Conservation (phyloP, 2,329 filamentous ascomycete genomes). For the Chalaropsis ovoidea region DNA sequence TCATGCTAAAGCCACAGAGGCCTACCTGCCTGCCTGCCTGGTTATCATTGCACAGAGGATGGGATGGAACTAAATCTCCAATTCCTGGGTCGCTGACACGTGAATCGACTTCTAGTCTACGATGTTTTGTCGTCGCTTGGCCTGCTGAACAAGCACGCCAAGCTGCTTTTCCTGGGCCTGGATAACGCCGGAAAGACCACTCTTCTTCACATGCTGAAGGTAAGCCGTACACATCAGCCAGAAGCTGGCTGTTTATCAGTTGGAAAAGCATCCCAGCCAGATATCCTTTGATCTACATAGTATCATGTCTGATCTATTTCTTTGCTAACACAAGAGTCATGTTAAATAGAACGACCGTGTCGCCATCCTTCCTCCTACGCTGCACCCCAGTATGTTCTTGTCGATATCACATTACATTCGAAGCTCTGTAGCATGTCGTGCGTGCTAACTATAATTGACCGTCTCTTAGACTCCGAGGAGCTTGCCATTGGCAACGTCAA, state of each 20-base stretch:
- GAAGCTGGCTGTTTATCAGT: not conserved
- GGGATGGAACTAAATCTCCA: not conserved
- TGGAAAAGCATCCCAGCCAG: not conserved
- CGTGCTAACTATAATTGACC: not conserved
- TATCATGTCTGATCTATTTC: not conserved
- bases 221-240: slow-evolving; percentile 40
- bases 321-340: slow-evolving; percentile 7
- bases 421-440: not conserved
- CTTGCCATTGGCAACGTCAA: slow-evolving; percentile 85
- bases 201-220: slow-evolving; percentile 90
- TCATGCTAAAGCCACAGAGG: not conserved
- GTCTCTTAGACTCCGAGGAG: slow-evolving; percentile 65
- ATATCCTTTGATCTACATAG: not conserved
- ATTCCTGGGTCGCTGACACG: slow-evolving; percentile 26
- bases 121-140: slow-evolving; percentile 80
- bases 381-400: slow-evolving; percentile 67
- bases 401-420: not conserved
- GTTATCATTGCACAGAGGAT: not conserved
- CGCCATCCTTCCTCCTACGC: slow-evolving; percentile 78
- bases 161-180: slow-evolving; percentile 84
- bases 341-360: slow-evolving; percentile 70
- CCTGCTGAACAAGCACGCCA: slow-evolving; percentile 89
- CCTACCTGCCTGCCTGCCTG: slow-evolving; percentile 3
- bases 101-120: slow-evolving; percentile 50
- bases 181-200: slow-evolving; percentile 95